These are phyloP conservation scores for Xerophyta viscosa DNA, from an alignment of 106 monocot genomes.

Conservation along the genomic window DNA sequence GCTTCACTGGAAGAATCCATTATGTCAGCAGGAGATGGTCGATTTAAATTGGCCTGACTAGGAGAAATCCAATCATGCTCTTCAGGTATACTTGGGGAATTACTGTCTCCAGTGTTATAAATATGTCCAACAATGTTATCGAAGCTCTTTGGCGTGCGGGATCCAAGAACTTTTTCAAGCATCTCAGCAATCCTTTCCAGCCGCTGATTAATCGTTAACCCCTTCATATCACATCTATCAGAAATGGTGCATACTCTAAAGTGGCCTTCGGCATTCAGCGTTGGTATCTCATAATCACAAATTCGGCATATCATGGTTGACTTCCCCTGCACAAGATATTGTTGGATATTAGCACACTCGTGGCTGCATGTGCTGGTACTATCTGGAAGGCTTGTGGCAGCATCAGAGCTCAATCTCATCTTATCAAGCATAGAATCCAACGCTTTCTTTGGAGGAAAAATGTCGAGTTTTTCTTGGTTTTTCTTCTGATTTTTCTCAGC, in stretches of 20 bases:
- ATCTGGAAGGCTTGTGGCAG: conserved; percentile 3
- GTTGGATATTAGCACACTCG: conserved; percentile 3
- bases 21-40: conserved; percentile 10
- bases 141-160: conserved; percentile 20
- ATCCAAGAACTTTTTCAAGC: conserved; percentile 64
- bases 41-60: conserved; percentile 10
- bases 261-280: conserved; percentile 65
- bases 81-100: conserved; percentile 12
- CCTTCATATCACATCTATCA: conserved; percentile 81
- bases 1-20: conserved; percentile 10
- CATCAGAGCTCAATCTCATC: conserved; percentile 16
- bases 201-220: conserved; percentile 61
- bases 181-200: conserved; percentile 65
- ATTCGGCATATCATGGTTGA: conserved; percentile 85
- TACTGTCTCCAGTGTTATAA: conserved; percentile 10
- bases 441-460: neutral
- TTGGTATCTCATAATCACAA: conserved; percentile 95
- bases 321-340: conserved; percentile 21
- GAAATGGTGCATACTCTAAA: conserved; percentile 78
- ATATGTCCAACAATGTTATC: conserved; percentile 4
- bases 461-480: neutral
- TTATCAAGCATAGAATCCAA: conserved; percentile 14
- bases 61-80: conserved; percentile 13
- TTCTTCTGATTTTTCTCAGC: conserved; percentile 63
- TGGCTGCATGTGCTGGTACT: neutral